phyloP scores from a whole-genome alignment of 2,329 filamentous ascomycete genomes.

The Talaromyces sp. region DNA sequence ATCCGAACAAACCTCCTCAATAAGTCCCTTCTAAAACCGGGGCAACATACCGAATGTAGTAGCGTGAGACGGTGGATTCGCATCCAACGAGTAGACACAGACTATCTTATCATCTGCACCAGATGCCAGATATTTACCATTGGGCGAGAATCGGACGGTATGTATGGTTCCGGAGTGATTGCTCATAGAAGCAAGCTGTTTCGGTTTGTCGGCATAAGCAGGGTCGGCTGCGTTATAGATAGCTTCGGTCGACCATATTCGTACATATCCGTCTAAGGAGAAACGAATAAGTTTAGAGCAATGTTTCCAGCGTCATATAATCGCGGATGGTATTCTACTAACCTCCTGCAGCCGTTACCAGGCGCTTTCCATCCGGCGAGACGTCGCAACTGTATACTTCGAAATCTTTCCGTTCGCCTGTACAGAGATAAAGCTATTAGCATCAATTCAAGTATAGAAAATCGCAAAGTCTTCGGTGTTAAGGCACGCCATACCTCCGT shows the following conservation, averaged over 20 bases:
- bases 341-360: conserved; percentile 93
- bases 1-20: conserved; percentile 1
- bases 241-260: conserved; percentile 95
- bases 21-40: background rate
- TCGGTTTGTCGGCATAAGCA: conserved; percentile 69
- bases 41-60: conserved; percentile 69
- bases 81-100: conserved; percentile 89
- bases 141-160: conserved; percentile 92
- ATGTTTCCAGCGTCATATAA: background rate
- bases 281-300: background rate
- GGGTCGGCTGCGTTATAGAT: conserved; percentile 76
- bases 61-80: conserved; percentile 70
- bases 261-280: conserved; percentile 79
- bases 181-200: conserved; percentile 96
- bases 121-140: conserved; percentile 90
- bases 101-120: conserved; percentile 99
- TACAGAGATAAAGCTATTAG: background rate
- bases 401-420: conserved; percentile 94
- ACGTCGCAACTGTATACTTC: conserved; percentile 98
- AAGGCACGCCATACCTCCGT: conserved; percentile 63
- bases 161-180: conserved; percentile 97
- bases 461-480: background rate
- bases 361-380: conserved; percentile 84
- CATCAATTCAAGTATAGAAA: background rate
- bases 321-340: conserved; percentile 32